Conservation (phyloP, 1,139 yeast species). For the Yamadazyma kanchanaburiensis region DNA sequence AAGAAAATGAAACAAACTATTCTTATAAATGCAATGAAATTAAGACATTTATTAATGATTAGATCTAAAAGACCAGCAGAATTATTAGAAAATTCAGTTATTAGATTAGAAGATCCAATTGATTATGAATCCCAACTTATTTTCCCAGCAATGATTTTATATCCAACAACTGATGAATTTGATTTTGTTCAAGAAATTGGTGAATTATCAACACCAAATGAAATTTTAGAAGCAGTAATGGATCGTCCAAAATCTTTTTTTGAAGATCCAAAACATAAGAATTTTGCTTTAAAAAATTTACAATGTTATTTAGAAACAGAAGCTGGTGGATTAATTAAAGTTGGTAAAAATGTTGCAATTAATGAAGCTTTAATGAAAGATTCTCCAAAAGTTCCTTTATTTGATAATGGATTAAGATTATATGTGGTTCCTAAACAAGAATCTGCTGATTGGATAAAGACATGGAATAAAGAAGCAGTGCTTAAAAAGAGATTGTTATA, state of each 20-base stretch:
- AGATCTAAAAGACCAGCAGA: slow-evolving; percentile 51
- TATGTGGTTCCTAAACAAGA: slow-evolving; percentile 78
- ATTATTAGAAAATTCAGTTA: slow-evolving; percentile 41
- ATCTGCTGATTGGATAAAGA: slow-evolving; percentile 59
- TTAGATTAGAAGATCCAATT: slow-evolving; percentile 61
- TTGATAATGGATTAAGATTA: slow-evolving; percentile 71
- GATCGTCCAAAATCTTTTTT: slow-evolving; percentile 74
- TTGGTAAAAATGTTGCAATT: slow-evolving; percentile 73
- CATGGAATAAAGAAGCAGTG: slow-evolving; percentile 67
- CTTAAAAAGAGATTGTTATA: slow-evolving; percentile 31
- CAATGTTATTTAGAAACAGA: slow-evolving; percentile 81
- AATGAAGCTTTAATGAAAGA: slow-evolving; percentile 62
- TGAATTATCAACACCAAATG: slow-evolving; percentile 63
- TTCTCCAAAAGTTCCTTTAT: slow-evolving; percentile 67
- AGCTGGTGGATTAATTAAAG: slow-evolving; percentile 80
- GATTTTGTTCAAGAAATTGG: slow-evolving; percentile 76
- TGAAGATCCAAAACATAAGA: slow-evolving; percentile 55
- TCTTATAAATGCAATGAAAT: slow-evolving; percentile 49
- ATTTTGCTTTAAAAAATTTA: slow-evolving; percentile 57
- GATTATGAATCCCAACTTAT: slow-evolving; percentile 79
- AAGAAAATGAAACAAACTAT: slow-evolving; percentile 29
- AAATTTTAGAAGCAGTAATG: slow-evolving; percentile 52
- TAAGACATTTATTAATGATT: slow-evolving; percentile 52
- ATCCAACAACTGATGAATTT: slow-evolving; percentile 83
- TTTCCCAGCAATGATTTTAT: slow-evolving; percentile 76